phyloP scores from a whole-genome alignment of 2,329 filamentous ascomycete genomes.

The Scytalidium lignicola region DNA sequence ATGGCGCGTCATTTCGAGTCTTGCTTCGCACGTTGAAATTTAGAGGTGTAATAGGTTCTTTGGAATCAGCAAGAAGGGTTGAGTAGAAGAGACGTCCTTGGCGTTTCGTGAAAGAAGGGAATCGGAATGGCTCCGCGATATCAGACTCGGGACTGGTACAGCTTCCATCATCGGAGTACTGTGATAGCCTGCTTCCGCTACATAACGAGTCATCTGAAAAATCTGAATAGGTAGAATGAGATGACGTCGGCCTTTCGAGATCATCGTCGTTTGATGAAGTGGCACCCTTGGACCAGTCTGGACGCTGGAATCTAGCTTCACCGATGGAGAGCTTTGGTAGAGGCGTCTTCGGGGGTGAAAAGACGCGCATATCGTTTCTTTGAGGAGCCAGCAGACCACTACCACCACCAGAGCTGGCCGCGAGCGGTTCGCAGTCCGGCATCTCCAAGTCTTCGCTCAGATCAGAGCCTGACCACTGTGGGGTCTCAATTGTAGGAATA shows the following conservation, averaged over 20 bases:
- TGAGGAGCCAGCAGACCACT: conserved; percentile 20
- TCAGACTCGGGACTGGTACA: conserved; percentile 48
- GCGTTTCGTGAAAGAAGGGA: conserved; percentile 18
- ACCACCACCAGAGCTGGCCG: conserved; percentile 10
- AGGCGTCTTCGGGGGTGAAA: conserved; percentile 55
- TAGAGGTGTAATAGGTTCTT: conserved; percentile 8
- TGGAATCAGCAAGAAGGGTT: conserved; percentile 1
- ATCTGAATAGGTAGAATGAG: conserved; percentile 34
- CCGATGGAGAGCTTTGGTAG: conserved; percentile 30
- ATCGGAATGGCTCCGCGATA: conserved; percentile 29
- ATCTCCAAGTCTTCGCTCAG: conserved; percentile 20
- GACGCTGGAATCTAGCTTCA: conserved; percentile 12
- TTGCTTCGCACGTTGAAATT: conserved; percentile 24
- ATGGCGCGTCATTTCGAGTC: conserved; percentile 41
- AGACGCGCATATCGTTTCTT: conserved; percentile 7
- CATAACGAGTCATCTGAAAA: conserved; percentile 54
- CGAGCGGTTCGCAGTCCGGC: conserved; percentile 14
- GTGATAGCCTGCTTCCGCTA: conserved; percentile 52
- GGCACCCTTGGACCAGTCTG: conserved; percentile 24
- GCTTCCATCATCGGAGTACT: conserved; percentile 50
- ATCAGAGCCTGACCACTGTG: conserved; percentile 29
- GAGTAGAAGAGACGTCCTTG: conserved; percentile 7
- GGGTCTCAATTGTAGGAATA: conserved; percentile 59
- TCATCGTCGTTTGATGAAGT: conserved; percentile 13
- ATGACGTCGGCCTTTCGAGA: conserved; percentile 20